phyloP scores from a whole-genome alignment of 306 rosid genomes.

The Sechiopsis laciniata region DNA sequence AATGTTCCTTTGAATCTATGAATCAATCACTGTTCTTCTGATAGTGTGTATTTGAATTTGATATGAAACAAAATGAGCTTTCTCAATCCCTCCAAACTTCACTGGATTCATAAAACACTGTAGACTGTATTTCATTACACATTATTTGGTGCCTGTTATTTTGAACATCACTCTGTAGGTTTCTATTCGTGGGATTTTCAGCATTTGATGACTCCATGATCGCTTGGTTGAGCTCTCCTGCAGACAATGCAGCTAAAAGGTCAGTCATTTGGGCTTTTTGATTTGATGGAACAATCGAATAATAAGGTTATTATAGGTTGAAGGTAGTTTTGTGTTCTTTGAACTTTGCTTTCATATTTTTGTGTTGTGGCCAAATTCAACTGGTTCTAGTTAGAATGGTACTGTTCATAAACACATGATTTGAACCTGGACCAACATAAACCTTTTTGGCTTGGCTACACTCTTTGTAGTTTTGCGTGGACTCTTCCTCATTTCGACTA shows the following conservation, averaged over 20 bases:
- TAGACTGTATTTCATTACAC: neutral
- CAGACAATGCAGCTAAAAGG: neutral
- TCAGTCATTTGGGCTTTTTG: neutral
- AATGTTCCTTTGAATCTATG: neutral
- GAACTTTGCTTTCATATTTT: neutral
- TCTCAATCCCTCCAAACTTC: too few relatives aligned
- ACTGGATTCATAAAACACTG: too few relatives aligned
- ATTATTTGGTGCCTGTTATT: neutral
- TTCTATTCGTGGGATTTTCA: neutral
- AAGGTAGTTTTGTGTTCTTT: neutral
- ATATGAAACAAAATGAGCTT: neutral
- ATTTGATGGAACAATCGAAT: neutral
- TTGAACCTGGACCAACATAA: neutral
- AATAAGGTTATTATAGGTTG: neutral
- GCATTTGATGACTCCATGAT: neutral
- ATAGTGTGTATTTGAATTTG: neutral
- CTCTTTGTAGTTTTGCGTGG: neutral
- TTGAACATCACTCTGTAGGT: neutral
- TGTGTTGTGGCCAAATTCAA: neutral
- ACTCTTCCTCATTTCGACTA: neutral
- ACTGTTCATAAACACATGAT: neutral
- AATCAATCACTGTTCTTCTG: neutral
- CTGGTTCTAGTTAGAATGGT: neutral
- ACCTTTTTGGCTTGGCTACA: too few relatives aligned
- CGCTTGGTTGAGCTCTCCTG: neutral